These are phyloP conservation scores for Xylaria sp. DNA, from an alignment of 2,329 filamentous ascomycete species.

Conservation along the genomic window DNA sequence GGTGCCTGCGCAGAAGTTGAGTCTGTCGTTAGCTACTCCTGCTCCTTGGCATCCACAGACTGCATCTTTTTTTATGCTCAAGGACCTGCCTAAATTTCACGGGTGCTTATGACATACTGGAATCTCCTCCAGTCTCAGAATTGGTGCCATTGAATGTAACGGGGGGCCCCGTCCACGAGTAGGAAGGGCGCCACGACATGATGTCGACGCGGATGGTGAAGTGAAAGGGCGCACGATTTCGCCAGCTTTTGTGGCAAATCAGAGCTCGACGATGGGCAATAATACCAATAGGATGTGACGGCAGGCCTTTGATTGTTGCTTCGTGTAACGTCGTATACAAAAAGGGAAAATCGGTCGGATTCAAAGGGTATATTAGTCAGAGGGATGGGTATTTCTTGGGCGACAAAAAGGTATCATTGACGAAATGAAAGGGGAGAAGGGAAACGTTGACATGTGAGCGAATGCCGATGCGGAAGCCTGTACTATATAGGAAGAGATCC, in stretches of 20 bases:
- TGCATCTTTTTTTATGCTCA: constrained; percentile 13
- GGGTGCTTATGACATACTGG: constrained; percentile 67
- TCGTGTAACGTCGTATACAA: background rate
- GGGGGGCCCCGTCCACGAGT: constrained; percentile 68
- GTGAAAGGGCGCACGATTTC: constrained; percentile 5
- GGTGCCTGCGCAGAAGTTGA: constrained; percentile 62
- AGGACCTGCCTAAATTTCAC: constrained; percentile 10
- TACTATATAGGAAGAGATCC: constrained; percentile 39
- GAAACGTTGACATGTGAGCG: constrained; percentile 19
- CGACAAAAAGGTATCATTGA: constrained; percentile 11
- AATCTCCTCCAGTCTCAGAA: constrained; percentile 75
- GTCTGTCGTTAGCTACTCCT: constrained; percentile 29
- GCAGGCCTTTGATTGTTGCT: background rate
- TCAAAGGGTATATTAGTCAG: background rate
- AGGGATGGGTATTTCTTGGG: background rate
- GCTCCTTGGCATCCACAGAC: background rate
- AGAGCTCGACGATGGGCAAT: background rate
- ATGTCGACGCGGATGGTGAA: constrained; percentile 12
- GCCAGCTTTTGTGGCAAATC: background rate
- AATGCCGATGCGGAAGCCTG: constrained; percentile 30
- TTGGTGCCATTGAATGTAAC: constrained; percentile 72
- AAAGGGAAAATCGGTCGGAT: background rate
- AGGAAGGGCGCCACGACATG: constrained; percentile 62
- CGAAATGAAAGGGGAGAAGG: constrained; percentile 5
- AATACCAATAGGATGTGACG: constrained; percentile 2